Conservation (phyloP, 176 grass and related monocot genomes). For the Aegilops longissima region DNA sequence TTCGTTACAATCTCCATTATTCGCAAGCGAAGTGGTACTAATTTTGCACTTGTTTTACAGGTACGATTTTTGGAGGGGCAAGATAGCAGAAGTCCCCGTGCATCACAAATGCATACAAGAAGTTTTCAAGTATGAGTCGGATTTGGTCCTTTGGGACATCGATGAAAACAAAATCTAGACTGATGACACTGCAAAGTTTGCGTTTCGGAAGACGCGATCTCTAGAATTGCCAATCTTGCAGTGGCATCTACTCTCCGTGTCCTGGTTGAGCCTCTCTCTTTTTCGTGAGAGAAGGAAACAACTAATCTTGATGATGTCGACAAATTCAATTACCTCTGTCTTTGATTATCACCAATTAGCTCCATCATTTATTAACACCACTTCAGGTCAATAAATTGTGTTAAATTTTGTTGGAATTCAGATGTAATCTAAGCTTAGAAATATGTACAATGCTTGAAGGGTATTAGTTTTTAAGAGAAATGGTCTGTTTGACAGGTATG, state of each 20-base stretch:
- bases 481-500: too few species aligned
- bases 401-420: neutral
- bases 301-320: neutral
- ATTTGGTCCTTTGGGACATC: constrained; percentile 10
- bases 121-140: constrained; percentile 42
- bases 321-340: neutral
- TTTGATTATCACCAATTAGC: neutral
- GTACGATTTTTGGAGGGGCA: constrained; percentile 27
- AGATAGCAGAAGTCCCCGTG: constrained; percentile 13
- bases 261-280: neutral
- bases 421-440: too few species aligned
- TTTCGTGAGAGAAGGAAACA: neutral
- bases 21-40: neutral
- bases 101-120: constrained; percentile 5
- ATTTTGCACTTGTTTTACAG: neutral
- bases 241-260: neutral
- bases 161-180: neutral
- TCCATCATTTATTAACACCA: neutral
- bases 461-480: too few species aligned
- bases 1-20: neutral
- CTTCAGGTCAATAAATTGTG: neutral
- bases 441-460: too few species aligned
- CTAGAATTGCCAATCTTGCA: neutral
- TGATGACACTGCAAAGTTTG: neutral
- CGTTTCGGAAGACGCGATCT: neutral